These are phyloP conservation scores for Komagataella populi DNA, from an alignment of 805 yeast species.

Conservation along the genomic window DNA sequence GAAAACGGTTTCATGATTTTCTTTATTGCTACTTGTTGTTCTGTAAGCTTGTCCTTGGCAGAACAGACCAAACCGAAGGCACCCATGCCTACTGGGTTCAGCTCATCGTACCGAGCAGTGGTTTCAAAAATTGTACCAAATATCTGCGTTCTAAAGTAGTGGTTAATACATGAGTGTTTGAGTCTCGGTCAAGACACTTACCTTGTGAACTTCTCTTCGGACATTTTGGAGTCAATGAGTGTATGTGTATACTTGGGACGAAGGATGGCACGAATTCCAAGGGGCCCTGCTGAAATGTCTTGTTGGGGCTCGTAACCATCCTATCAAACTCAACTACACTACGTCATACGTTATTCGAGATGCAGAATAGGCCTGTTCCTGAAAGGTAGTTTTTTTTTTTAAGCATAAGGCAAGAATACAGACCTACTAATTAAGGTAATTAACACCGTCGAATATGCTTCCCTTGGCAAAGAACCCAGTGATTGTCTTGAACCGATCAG, in stretches of 20 bases:
- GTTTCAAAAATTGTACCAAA: conserved; percentile 94
- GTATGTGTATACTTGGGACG: background rate
- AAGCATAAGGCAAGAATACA: background rate
- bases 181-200: background rate
- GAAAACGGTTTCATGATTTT: conserved; percentile 96
- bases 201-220: conserved; percentile 2
- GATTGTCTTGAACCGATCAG: conserved; percentile 59
- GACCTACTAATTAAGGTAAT: background rate
- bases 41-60: conserved; percentile 82
- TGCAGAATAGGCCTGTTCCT: too few species aligned
- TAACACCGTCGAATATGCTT: background rate
- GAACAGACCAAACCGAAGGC: conserved; percentile 97
- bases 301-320: background rate
- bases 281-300: background rate
- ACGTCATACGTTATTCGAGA: background rate
- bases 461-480: conserved; percentile 84
- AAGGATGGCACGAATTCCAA: background rate
- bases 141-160: conserved; percentile 56
- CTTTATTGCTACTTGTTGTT: conserved; percentile 91
- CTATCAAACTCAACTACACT: background rate
- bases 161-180: background rate
- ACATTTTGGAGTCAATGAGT: background rate
- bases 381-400: too few species aligned
- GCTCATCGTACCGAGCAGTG: conserved; percentile 76
- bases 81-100: conserved; percentile 99